Base-by-base conservation (phyloP, 2,329 filamentous ascomycete species). In the Fusarium tanahbumbuense region DNA sequence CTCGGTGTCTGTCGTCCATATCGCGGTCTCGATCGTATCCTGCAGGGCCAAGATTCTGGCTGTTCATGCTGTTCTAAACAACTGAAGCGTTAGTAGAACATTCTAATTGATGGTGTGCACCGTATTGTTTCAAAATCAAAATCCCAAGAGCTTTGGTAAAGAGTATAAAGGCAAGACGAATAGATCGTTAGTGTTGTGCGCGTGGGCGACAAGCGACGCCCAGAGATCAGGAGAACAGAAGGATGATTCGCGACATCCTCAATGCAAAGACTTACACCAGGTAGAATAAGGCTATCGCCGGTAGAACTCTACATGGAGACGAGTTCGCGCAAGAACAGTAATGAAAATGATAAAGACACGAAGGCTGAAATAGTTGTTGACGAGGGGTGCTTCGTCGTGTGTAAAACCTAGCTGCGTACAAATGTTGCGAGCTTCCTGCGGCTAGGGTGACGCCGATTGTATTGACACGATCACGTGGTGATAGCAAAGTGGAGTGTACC, bases 21-120 rank as follows among this genome's bases (percentile, higher is more conserved):
- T 85, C 80, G 77, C 81, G 83, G 60, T 85, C 83, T 77, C 83
- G 81, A 72, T 85, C 83, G 78, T 83, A 85, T 63, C 77, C 80
- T 76, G 77, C 73, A 69, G 76, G 78, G 76, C 78, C 77, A 74
- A 82, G 77, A 64, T 79, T 80, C 69, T 83, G 82, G 77, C 77
- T 83, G 73, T 85, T 86, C 84, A 86, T 86, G 68, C 69, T 76
- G 71, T 70, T 76, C 74, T 76, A 48, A 54, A 60, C 37, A 45
- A 47, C 53, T 13, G 32, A 41, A 50, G 45, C 23, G 47, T 75
- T 47, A 75, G 72, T 50, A 55, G 37, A 34, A 44, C 42, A 27
- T 49, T 69, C 48, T 30, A 28, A 28, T 59, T 18, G 52, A 60
- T 62, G 23, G 3, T 25, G 16, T 54, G 45, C 46, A 56, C 46